Percentiles rank a stretch among this genome's conserved stretches.
These are phyloP conservation scores for Gossypium raimondii DNA, from an alignment of 345 rosid species.

Conservation along the genomic window DNA sequence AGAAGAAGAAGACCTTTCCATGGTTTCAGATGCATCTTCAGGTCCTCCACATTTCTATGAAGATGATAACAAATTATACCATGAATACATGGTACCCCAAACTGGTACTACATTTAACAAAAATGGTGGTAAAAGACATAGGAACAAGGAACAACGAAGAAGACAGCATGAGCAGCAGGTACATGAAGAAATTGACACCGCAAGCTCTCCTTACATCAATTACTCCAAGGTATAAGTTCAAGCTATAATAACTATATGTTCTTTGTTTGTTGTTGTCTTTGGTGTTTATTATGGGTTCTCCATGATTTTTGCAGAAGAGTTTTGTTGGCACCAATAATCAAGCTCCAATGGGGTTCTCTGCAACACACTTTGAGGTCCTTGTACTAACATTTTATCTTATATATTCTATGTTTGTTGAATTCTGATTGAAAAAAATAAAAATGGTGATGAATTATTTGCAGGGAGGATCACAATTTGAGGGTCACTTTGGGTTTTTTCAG, in stretches of 20 bases:
- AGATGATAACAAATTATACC: slow-evolving; percentile 15
- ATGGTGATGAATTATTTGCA: slow-evolving; percentile 26
- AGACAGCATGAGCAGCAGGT: slow-evolving; percentile 20
- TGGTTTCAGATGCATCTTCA: slow-evolving; percentile 99
- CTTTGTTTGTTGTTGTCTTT: neutral
- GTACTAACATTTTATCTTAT: neutral
- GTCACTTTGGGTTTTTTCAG: slow-evolving; percentile 33
- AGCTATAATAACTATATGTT: too few species aligned
- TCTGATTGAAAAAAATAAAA: neutral
- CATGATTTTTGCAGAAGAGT: slow-evolving; percentile 29
- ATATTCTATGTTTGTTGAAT: neutral
- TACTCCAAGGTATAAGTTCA: slow-evolving; percentile 30
- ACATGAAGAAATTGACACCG: slow-evolving; percentile 69
- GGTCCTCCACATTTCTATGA: slow-evolving; percentile 73
- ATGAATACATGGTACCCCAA: slow-evolving; percentile 14
- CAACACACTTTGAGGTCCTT: slow-evolving; percentile 61
- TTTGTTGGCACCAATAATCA: slow-evolving; percentile 35
- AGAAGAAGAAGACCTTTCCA: slow-evolving; percentile 78
- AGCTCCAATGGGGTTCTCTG: slow-evolving; percentile 50
- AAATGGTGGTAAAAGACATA: slow-evolving; percentile 31
- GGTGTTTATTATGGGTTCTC: slow-evolving; percentile 11
- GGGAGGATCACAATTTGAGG: slow-evolving; percentile 50
- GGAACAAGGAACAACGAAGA: slow-evolving; percentile 34
- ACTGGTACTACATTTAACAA: slow-evolving; percentile 13
- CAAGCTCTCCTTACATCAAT: slow-evolving; percentile 68